Base-by-base conservation (phyloP, 257 asterid genomes). In the Voacanga thouarsii region DNA sequence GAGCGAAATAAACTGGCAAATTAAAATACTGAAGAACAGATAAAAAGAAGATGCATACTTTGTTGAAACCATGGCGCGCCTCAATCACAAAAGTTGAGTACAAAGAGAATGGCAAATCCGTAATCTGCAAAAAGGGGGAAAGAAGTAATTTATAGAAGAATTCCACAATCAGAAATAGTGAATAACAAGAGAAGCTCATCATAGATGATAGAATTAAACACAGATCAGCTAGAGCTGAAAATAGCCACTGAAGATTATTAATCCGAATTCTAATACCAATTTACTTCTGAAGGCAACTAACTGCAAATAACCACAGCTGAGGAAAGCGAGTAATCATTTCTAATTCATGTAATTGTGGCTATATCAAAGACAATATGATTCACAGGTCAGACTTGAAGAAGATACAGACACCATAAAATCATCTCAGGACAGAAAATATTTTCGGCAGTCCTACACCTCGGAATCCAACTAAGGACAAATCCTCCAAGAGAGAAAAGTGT, bases 41-140 rank as follows among this genome's bases (percentile, higher is more conserved):
- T 74, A 68, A 41, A 55, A 28, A 57, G 72, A 68, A 44, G 47
- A 65, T 79, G 75, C 76, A 51, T 82, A 83, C 86, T 41, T 84
- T 84, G 79, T 82, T 82, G 85, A 96, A 96, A 78, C 99, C 99
- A 84, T 96, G 98, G 82, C 96, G 96, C 23, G 89, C 87, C 88
- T 96, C 99, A 82, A 96, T 96, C 82, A 96, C 94, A 85, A 96
- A 96, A 57, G 98, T 96, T 75, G 99, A 96, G 88, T 88, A 96
- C 80, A 96, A 75, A 33, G 99, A 90, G 85, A 93, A 96, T 15
- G 99, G 99, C 83, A 96, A 86, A 80, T 96, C 99, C 19, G 97
- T 93, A 79, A 96, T 87, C 99, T 95, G 96, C 87, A 80, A 8
- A 24, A 65, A 14, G 51, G 24, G 14, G 41, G 50, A 30, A 71